Percentiles rank a stretch among this genome's conserved stretches.
Conservation (phyloP, 1,139 yeast species). For the Saccharomyces pastorianus region DNA sequence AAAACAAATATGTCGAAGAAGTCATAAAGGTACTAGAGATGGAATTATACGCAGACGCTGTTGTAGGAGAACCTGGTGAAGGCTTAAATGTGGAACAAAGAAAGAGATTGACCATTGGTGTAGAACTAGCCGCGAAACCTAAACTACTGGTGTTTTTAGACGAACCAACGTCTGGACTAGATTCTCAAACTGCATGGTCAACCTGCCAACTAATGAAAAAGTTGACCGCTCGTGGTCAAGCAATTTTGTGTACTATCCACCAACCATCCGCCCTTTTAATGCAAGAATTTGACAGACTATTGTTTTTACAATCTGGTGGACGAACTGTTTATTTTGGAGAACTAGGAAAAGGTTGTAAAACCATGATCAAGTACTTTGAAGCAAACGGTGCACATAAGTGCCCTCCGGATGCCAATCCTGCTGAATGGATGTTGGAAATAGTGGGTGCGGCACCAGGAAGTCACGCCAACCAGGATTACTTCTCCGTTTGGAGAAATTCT, state of each 20-base stretch:
- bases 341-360: conserved; percentile 52
- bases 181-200: conserved; percentile 48
- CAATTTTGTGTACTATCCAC: conserved; percentile 48
- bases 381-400: conserved; percentile 55
- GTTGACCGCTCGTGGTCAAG: conserved; percentile 44
- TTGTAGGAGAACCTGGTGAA: conserved; percentile 46
- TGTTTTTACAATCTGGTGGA: conserved; percentile 66
- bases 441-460: conserved; percentile 77
- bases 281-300: conserved; percentile 65
- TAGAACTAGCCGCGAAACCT: conserved; percentile 46
- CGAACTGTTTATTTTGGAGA: conserved; percentile 74
- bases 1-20: conserved; percentile 43
- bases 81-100: conserved; percentile 58
- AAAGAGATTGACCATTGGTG: conserved; percentile 52
- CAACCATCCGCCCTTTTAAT: conserved; percentile 67
- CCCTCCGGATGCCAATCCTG: conserved; percentile 62
- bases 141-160: conserved; percentile 42
- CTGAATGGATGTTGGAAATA: conserved; percentile 73
- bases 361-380: conserved; percentile 60
- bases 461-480: conserved; percentile 52
- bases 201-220: conserved; percentile 39
- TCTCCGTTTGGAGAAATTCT: conserved; percentile 55
- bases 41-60: conserved; percentile 48
- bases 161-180: conserved; percentile 49
- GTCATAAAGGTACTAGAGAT: conserved; percentile 43